Evolutionary conservation across 345 rosid genomes (phyloP).

Genomic region (Capsella bursapastoris): DNA sequence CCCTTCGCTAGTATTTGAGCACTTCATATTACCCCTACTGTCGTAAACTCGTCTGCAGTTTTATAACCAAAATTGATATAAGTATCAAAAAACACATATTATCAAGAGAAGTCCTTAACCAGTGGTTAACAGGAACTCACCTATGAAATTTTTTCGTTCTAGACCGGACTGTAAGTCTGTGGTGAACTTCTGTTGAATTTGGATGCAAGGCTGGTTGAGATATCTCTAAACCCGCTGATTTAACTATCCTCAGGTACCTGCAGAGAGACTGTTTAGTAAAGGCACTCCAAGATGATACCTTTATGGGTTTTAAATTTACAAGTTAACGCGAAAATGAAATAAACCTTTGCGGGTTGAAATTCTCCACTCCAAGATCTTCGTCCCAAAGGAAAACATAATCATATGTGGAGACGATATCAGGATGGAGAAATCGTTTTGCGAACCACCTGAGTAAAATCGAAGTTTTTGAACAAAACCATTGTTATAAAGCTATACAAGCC

Average conservation of each 20-base stretch:
- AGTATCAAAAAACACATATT: neutral
- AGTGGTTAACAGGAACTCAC: constrained; percentile 44
- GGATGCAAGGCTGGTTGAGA: constrained; percentile 98
- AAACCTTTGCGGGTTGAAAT: constrained; percentile 81
- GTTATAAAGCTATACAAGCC: neutral
- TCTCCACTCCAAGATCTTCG: constrained; percentile 89
- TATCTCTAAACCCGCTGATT: constrained; percentile 83
- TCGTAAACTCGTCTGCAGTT: constrained; percentile 84
- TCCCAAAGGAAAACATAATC: constrained; percentile 98
- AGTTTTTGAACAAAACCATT: neutral
- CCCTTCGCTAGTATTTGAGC: constrained; percentile 83
- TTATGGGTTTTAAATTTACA: neutral
- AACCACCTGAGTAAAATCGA: constrained; percentile 75
- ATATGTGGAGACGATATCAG: constrained; percentile 75
- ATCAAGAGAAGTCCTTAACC: constrained; percentile 1
- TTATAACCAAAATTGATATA: constrained; percentile 19
- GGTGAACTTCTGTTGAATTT: constrained; percentile 94
- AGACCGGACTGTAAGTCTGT: constrained; percentile 88
- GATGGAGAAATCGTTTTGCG: constrained; percentile 96
- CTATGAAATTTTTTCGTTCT: constrained; percentile 76
- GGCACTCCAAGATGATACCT: neutral
- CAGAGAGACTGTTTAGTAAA: constrained; percentile 26
- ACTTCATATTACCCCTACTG: constrained; percentile 78
- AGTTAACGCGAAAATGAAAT: neutral
- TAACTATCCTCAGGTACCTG: constrained; percentile 83